A percentile compares a stretch with the other conserved stretches of the same genome.
Evolutionary conservation across 805 yeast genomes (phyloP).

Genomic region (Ogataea pini): DNA sequence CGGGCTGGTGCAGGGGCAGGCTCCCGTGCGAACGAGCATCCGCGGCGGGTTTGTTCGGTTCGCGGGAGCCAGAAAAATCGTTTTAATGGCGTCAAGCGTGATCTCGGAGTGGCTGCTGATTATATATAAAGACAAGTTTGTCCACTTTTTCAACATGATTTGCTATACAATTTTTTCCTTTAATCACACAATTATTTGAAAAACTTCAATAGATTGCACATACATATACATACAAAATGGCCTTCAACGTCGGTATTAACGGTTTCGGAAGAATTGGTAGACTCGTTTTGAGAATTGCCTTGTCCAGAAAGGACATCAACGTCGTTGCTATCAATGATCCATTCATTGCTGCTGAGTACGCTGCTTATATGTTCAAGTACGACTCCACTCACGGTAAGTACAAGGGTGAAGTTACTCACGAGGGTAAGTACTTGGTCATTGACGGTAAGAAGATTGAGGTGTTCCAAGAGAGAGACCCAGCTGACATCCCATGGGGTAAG

Average conservation of each 20-base stretch:
- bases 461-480: slow-evolving; percentile 83
- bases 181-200: neutral
- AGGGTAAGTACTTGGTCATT: slow-evolving; percentile 62
- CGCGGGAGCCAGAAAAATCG: neutral
- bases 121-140: slow-evolving; percentile 14
- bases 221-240: slow-evolving; percentile 39
- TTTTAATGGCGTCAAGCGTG: neutral
- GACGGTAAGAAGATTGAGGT: slow-evolving; percentile 67
- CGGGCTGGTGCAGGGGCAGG: neutral
- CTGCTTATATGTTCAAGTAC: slow-evolving; percentile 94
- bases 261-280: slow-evolving; percentile 96
- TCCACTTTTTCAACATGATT: slow-evolving; percentile 9
- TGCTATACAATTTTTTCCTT: slow-evolving; percentile 1
- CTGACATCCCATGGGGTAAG: slow-evolving; percentile 84
- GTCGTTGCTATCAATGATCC: slow-evolving; percentile 92
- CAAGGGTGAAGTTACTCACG: slow-evolving; percentile 67
- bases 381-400: slow-evolving; percentile 90
- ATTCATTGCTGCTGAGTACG: slow-evolving; percentile 85
- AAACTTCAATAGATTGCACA: neutral
- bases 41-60: neutral
- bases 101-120: slow-evolving; percentile 8
- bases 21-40: neutral
- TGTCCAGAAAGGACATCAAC: slow-evolving; percentile 70
- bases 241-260: slow-evolving; percentile 82
- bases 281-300: slow-evolving; percentile 81